phyloP scores from a whole-genome alignment of 148 eudicot species.

The Suaeda aralocaspica region DNA sequence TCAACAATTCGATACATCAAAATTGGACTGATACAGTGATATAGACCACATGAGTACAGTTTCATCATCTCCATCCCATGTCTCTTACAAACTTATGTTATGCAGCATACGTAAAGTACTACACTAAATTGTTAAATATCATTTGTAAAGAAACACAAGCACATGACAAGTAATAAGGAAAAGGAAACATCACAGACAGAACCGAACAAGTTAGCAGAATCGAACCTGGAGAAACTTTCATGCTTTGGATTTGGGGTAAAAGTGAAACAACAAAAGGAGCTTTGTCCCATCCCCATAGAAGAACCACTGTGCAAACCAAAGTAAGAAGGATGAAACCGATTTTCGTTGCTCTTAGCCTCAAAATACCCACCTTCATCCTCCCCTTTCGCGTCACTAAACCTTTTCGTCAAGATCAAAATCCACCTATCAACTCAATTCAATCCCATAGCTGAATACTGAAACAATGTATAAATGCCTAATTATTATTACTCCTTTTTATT shows the following conservation, averaged over 20 bases:
- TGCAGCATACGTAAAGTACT: background rate
- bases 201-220: background rate
- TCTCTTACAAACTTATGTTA: background rate
- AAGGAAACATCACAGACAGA: background rate
- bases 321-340: slow-evolving; percentile 40
- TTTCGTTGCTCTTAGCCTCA: slow-evolving; percentile 38
- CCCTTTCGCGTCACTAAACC: slow-evolving; percentile 15
- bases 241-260: slow-evolving; percentile 32
- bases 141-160: background rate
- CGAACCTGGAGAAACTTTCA: slow-evolving; percentile 51
- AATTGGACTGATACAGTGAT: background rate
- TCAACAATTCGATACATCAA: background rate
- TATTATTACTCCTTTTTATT: background rate
- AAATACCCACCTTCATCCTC: slow-evolving; percentile 46
- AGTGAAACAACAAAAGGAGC: slow-evolving; percentile 43
- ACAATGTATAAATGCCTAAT: background rate
- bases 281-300: slow-evolving; percentile 61
- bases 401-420: slow-evolving; percentile 8
- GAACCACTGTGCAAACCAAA: slow-evolving; percentile 41
- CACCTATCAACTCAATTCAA: slow-evolving; percentile 1
- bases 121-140: background rate
- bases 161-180: background rate
- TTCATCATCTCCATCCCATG: background rate
- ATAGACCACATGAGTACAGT: background rate
- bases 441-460: slow-evolving; percentile 8